Percentiles rank a stretch among this genome's conserved stretches.
Conservation (phyloP, 2,329 filamentous ascomycete species). For the Leptosphaerulina australis region DNA sequence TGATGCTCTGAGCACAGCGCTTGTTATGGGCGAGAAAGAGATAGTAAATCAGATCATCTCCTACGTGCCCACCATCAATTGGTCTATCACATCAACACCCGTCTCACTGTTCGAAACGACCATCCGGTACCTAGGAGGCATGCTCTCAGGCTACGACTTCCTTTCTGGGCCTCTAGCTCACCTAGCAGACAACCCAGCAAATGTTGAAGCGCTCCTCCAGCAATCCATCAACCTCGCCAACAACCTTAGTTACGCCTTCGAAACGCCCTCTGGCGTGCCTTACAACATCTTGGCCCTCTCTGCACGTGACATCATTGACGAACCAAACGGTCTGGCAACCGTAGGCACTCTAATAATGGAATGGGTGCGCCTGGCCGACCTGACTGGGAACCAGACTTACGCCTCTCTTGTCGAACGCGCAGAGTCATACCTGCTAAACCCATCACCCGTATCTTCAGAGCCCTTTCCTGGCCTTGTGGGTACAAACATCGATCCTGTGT, state of each 20-base stretch:
- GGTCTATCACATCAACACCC: slow-evolving; percentile 60
- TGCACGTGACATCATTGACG: slow-evolving; percentile 55
- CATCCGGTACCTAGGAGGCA: slow-evolving; percentile 82
- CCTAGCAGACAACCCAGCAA: slow-evolving; percentile 54
- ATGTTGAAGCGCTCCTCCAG: slow-evolving; percentile 65
- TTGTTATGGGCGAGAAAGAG: slow-evolving; percentile 73
- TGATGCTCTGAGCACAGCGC: slow-evolving; percentile 78
- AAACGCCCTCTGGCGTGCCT: slow-evolving; percentile 76
- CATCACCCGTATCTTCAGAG: slow-evolving; percentile 66
- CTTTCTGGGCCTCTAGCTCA: slow-evolving; percentile 68
- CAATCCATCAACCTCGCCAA: slow-evolving; percentile 75
- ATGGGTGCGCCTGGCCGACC: slow-evolving; percentile 80
- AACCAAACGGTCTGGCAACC: slow-evolving; percentile 74
- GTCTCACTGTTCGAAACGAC: slow-evolving; percentile 90
- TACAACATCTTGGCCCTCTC: slow-evolving; percentile 70
- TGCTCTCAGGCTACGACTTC: slow-evolving; percentile 78
- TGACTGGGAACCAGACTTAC: slow-evolving; percentile 72
- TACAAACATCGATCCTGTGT: slow-evolving; percentile 66
- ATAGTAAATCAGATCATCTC: slow-evolving; percentile 74
- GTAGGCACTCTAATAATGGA: slow-evolving; percentile 81
- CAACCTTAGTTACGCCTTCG: slow-evolving; percentile 76
- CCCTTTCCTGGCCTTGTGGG: slow-evolving; percentile 81
- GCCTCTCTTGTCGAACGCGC: slow-evolving; percentile 69
- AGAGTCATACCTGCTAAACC: slow-evolving; percentile 72
- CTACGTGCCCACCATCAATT: slow-evolving; percentile 74